Conservation (phyloP, 2,329 filamentous ascomycete species). For the Trichophyton simii region DNA sequence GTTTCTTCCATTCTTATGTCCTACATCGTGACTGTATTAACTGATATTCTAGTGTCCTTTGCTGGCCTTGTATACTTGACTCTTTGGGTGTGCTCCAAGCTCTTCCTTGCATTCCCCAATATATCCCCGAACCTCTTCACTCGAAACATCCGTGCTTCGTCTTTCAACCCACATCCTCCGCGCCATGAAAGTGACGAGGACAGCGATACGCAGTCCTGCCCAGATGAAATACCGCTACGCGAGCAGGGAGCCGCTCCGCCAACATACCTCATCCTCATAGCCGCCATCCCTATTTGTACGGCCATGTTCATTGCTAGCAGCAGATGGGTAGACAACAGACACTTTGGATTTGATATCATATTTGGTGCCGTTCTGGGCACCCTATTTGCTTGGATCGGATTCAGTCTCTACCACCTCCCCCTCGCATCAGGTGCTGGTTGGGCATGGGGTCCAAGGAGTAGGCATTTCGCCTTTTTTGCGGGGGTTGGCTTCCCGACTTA, state of each 20-base stretch:
- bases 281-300: conserved; percentile 57
- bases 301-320: conserved; percentile 75
- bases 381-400: conserved; percentile 57
- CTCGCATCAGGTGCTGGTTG: conserved; percentile 69
- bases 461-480: conserved; percentile 52
- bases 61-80: conserved; percentile 74
- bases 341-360: conserved; percentile 86
- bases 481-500: conserved; percentile 24
- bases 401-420: conserved; percentile 76
- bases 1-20: conserved; percentile 14
- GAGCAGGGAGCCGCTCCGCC: conserved; percentile 72
- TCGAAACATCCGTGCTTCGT: conserved; percentile 12
- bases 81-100: conserved; percentile 62
- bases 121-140: conserved; percentile 21
- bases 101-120: conserved; percentile 36
- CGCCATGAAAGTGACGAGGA: neutral
- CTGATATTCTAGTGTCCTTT: conserved; percentile 44
- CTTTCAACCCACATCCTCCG: neutral
- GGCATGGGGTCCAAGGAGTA: conserved; percentile 72
- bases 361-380: conserved; percentile 72
- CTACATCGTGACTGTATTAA: neutral
- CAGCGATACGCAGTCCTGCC: neutral
- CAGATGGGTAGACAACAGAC: conserved; percentile 76
- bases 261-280: conserved; percentile 59
- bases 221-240: conserved; percentile 38